Conservation (phyloP, 1,284 basidiomycete species). For the Rhodotorula sp. region DNA sequence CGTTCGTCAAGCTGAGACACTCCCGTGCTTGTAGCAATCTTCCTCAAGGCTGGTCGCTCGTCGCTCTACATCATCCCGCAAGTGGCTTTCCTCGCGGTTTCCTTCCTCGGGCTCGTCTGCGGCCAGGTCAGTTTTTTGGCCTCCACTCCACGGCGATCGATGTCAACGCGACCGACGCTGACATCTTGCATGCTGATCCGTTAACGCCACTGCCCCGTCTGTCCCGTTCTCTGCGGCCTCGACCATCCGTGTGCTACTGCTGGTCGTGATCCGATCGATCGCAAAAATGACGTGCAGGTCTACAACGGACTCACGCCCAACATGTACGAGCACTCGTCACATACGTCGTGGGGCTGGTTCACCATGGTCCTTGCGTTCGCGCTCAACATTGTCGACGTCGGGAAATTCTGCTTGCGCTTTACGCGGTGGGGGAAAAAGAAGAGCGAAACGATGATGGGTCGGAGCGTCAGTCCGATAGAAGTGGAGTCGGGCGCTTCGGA, state of each 20-base stretch:
- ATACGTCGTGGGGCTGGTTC: conserved; percentile 64
- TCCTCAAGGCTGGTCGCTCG: conserved; percentile 68
- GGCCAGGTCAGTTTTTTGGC: conserved; percentile 40
- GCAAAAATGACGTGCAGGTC: conserved; percentile 48
- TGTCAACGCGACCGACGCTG: not conserved
- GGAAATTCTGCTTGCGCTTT: conserved; percentile 48
- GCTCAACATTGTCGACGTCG: conserved; percentile 63
- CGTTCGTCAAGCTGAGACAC: not conserved
- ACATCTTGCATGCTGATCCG: conserved; percentile 45
- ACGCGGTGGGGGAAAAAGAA: conserved; percentile 7
- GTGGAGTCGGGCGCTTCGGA: not conserved
- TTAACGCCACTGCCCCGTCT: no score
- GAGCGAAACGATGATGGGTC: not conserved
- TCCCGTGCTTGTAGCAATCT: conserved; percentile 61
- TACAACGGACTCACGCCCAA: conserved; percentile 67
- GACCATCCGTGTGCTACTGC: no score
- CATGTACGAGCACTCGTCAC: conserved; percentile 66
- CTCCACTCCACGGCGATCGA: not conserved
- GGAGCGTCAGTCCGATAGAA: no score
- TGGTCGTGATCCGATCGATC: conserved; percentile 37
- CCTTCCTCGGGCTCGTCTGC: conserved; percentile 61
- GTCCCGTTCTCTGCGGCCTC: conserved; percentile 50
- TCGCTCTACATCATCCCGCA: conserved; percentile 60
- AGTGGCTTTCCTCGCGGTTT: conserved; percentile 60
- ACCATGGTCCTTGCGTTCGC: conserved; percentile 59